phyloP scores from a whole-genome alignment of 441 rosid genomes.

The Croton laevigatus region DNA sequence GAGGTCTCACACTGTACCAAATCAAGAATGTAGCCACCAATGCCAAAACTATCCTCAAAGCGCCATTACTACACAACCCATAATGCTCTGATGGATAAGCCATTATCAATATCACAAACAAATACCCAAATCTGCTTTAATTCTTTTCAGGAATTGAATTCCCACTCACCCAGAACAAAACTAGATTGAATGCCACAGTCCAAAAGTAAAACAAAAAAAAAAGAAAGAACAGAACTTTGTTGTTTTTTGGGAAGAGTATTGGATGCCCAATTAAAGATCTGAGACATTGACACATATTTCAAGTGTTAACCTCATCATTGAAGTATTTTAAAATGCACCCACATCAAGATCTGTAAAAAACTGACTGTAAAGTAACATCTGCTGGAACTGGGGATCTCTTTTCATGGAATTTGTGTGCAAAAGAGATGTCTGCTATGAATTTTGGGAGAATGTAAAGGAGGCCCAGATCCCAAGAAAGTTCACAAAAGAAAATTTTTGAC shows the following conservation, averaged over 20 bases:
- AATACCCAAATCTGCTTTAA: conserved; percentile 11
- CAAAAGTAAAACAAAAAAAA: conserved; percentile 3
- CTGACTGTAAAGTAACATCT: conserved; percentile 14
- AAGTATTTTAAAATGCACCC: conserved; percentile 11
- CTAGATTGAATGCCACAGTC: conserved; percentile 7
- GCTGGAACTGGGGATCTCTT: not conserved
- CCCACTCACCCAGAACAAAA: not conserved
- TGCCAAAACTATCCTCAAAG: conserved; percentile 28
- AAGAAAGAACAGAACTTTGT: not conserved
- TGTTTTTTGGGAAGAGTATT: not conserved
- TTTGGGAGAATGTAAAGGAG: conserved; percentile 20
- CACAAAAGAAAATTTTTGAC: not conserved
- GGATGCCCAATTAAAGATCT: conserved; percentile 23
- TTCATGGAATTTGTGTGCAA: not conserved
- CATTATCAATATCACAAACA: conserved; percentile 19
- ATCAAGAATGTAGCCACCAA: conserved; percentile 34
- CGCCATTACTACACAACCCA: conserved; percentile 26
- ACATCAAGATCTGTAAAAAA: conserved; percentile 27
- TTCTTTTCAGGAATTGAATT: not conserved
- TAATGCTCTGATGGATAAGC: conserved; percentile 29
- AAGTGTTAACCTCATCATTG: not conserved
- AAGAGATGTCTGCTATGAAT: conserved; percentile 9
- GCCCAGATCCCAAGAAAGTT: conserved; percentile 38
- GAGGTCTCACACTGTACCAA: conserved; percentile 33
- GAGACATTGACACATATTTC: conserved; percentile 6